Base-by-base conservation (phyloP, 1,284 basidiomycete species). In the Somion occarium region DNA sequence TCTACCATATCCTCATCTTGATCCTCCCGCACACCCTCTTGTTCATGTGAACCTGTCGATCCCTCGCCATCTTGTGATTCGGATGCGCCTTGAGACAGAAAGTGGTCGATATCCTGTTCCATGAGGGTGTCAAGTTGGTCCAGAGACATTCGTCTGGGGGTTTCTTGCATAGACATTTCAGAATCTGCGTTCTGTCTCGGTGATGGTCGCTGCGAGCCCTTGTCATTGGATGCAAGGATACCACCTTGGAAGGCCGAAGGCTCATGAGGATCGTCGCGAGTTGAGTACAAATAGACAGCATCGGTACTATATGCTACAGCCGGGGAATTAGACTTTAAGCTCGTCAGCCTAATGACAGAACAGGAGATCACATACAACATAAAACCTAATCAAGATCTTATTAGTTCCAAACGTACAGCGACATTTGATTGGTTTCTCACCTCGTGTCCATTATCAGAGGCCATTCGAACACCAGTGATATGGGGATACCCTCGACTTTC, bases 381-480 rank as follows among this genome's bases (percentile, higher is more conserved):
- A 23, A 37, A 9, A 41, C 39, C 41, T 58, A 23, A 57, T 53
- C 47, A 4, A 47, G 4, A 44, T 11, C 22, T 44, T 13, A 5
- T 11, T 49, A 52, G 44, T 24, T 18, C 45, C 30, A 5, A 24
- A 22, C 3, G 22, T 44, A 7, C 30, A 19, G 3, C 7, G 23
- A 22, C 5, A 69, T 75, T 54, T 57, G 82, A 80, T 77, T n/a
- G 83, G 63, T n/a, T 82, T 60, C n/a, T n/a, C 61, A 91, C 90
- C 73, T 95, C 91, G 61, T 93, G 83, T 1, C 88, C 85, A 65
- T 90, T 88, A 47, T 77, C 75, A 12, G 75, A 64, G 22, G 89
- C 86, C 79, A 93, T 89, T 51, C 83, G 78, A 25, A 83, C 82
- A 26, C 90, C 90, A 22, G 91, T 93, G 51, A 93, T 82, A 68